Conservation (phyloP, 1,284 basidiomycete species). For the Apiotrichum montevideense region DNA sequence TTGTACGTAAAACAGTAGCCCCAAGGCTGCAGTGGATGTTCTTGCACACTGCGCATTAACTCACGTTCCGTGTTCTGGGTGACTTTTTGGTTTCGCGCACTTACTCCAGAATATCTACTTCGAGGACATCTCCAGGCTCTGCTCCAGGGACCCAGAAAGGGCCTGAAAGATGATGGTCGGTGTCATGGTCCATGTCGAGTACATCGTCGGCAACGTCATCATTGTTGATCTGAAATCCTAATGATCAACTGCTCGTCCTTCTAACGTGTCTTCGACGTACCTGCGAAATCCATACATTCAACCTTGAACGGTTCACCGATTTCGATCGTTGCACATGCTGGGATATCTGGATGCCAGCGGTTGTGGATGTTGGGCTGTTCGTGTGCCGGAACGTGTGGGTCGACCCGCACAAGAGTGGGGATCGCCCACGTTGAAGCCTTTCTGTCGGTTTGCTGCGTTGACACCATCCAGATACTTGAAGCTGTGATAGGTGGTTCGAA, state of each 20-base stretch:
- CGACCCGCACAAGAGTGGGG: constrained; percentile 26
- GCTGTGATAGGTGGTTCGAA: no score
- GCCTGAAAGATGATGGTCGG: constrained; percentile 70
- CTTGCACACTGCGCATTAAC: constrained; percentile 50
- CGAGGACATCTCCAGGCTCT: constrained; percentile 69
- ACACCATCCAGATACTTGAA: no score
- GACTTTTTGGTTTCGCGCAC: no score
- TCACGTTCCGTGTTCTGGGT: no score
- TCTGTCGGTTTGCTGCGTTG: neutral
- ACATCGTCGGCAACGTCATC: constrained; percentile 55
- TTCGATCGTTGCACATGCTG: constrained; percentile 27
- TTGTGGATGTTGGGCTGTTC: constrained; percentile 32
- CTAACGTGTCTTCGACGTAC: constrained; percentile 41
- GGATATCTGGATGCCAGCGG: constrained; percentile 44
- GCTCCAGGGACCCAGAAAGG: constrained; percentile 68
- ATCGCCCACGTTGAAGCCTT: constrained; percentile 10
- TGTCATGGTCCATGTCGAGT: constrained; percentile 34
- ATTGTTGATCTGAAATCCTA: constrained; percentile 58
- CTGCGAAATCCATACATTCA: constrained; percentile 72
- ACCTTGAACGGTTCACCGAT: constrained; percentile 60
- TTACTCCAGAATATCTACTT: constrained; percentile 64
- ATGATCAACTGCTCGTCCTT: neutral
- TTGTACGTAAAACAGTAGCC: constrained; percentile 58
- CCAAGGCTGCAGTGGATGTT: constrained; percentile 72
- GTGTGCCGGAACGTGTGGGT: constrained; percentile 25